Conservation (phyloP, 306 rosid species). For the Echinosophora koreensis region DNA sequence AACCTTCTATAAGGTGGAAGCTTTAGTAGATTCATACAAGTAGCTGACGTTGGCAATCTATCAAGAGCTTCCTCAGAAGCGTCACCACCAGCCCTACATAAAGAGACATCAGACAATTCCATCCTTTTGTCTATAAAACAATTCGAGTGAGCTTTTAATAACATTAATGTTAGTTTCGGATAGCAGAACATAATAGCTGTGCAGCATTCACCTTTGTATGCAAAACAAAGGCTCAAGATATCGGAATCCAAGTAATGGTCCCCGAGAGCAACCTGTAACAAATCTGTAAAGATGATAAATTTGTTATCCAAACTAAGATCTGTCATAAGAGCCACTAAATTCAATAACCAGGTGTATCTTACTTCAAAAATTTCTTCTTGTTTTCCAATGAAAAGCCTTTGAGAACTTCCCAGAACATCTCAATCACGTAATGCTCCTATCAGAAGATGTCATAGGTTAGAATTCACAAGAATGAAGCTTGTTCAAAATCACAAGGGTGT, state of each 20-base stretch:
- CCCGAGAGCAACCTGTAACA: conserved; percentile 98
- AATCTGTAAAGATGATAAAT: conserved; percentile 62
- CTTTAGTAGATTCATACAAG: conserved; percentile 98
- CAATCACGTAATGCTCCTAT: conserved; percentile 92
- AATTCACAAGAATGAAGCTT: conserved; percentile 4
- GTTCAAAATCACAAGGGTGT: conserved; percentile 4
- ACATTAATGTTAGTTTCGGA: not conserved
- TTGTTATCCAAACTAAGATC: conserved; percentile 33
- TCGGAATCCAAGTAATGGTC: conserved; percentile 94
- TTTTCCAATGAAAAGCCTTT: conserved; percentile 89
- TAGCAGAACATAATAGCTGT: not conserved
- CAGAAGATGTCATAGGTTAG: conserved; percentile 44
- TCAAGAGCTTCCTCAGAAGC: conserved; percentile 94
- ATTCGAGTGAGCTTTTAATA: conserved; percentile 9
- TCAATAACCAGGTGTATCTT: conserved; percentile 49
- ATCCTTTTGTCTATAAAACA: not conserved
- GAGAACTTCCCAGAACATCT: conserved; percentile 93
- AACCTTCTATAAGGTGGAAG: conserved; percentile 98
- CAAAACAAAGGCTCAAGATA: conserved; percentile 92
- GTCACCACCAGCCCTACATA: conserved; percentile 84
- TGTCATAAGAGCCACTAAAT: conserved; percentile 21
- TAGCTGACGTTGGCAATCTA: conserved; percentile 94
- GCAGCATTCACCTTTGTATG: conserved; percentile 80
- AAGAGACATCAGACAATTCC: conserved; percentile 42
- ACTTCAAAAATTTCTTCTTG: conserved; percentile 92